Evolutionary conservation across 1,139 yeast species (phyloP), one percentile per base, ranked within the genome.

Genomic region (Lodderomyces margitis): DNA sequence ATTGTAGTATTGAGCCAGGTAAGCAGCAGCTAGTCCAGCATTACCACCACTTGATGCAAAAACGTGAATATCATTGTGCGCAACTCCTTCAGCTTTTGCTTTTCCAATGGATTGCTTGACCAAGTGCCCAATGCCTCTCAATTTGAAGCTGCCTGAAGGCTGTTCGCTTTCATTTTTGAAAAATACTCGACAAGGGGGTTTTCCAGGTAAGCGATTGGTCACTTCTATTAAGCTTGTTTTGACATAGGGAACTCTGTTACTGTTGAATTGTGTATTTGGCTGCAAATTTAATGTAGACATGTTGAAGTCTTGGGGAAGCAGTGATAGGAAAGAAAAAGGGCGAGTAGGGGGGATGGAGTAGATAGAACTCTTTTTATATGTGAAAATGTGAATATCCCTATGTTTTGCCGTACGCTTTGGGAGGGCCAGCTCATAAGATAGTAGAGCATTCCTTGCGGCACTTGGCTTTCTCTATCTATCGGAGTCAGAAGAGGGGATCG

Each of bases 11-110:
- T 56, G 58, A 4, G 84, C 77, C 34, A 85, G 79, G 40, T 74
- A 74, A 0, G 88, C 87, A 2, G 87, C 87, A 0, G 91, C 91
- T 38, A 81, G 64, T 0, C 92, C 92, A 0, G 92, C 92, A 56
- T 84, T 84, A 0, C 92, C 92, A 10, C 91, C 92, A 12, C 87
- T 80, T 24, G 86, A 80, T 5, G 84, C 73, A 56, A 72, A 78
- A 4, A 83, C 79, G 23, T 73, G 75, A 27, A 77, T 69, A 28
- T 58, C 55, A 43, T 52, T 30, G 62, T 37, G 58, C 50, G 51
- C 51, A 7, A 37, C 28, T 11, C 39, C 35, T 4, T 38, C 58
- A 14, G 30, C 27, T 25, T 32, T 17, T 35, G 48, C 46, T 27
- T 50, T 16, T 24, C 47, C 56, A 5, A 65, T 57, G 8, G 64